These are phyloP conservation scores for Neopestalotiopsis sp. DNA, from an alignment of 2,329 filamentous ascomycete species.

Conservation along the genomic window DNA sequence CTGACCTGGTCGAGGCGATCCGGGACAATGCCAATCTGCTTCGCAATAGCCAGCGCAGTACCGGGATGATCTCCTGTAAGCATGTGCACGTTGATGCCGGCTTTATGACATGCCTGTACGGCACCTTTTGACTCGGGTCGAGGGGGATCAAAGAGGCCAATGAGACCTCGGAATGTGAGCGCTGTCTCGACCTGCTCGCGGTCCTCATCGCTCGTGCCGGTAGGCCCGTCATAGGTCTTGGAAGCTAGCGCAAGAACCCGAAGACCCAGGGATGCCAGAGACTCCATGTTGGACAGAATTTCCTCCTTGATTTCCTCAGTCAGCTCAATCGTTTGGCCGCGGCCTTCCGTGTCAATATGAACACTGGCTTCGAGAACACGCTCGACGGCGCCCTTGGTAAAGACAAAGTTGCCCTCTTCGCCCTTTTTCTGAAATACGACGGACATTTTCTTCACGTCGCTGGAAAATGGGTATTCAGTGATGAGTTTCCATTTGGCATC, in stretches of 20 bases:
- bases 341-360: constrained; percentile 38
- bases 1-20: constrained; percentile 6
- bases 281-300: constrained; percentile 67
- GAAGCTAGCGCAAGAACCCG: constrained; percentile 71
- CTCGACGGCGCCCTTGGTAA: constrained; percentile 71
- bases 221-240: constrained; percentile 37
- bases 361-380: constrained; percentile 66
- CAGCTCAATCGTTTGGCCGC: constrained; percentile 41
- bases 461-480: constrained; percentile 74
- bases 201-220: constrained; percentile 25
- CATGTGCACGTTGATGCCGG: constrained; percentile 64
- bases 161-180: constrained; percentile 10
- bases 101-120: constrained; percentile 55
- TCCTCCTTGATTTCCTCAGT: constrained; percentile 53
- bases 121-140: constrained; percentile 62
- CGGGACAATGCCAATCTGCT: constrained; percentile 59
- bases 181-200: constrained; percentile 10
- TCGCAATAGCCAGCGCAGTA: constrained; percentile 62
- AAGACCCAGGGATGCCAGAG: constrained; percentile 60
- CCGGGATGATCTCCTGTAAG: constrained; percentile 65
- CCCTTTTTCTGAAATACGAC: constrained; percentile 61
- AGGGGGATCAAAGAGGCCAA: constrained; percentile 55
- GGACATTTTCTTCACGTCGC: constrained; percentile 76
- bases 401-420: constrained; percentile 37
- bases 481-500: constrained; percentile 58